A percentile compares a stretch with the other conserved stretches of the same genome.
These are phyloP conservation scores for Coniella lustricola DNA, from an alignment of 2,329 filamentous ascomycete species.

Conservation along the genomic window DNA sequence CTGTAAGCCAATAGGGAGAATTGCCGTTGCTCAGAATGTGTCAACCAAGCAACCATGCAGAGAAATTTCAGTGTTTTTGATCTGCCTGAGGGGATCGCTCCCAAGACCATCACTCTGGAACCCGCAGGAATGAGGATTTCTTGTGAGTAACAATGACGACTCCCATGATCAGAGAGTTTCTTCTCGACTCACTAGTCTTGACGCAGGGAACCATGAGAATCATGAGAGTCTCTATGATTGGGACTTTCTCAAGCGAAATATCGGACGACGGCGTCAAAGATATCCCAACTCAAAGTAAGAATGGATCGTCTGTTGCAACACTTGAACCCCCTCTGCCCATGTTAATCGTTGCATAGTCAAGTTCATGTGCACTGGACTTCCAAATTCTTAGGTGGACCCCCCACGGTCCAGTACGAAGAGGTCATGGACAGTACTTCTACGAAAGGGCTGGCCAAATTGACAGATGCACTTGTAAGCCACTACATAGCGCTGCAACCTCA, in stretches of 20 bases:
- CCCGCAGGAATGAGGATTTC: conserved; percentile 36
- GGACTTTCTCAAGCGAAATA: conserved; percentile 51
- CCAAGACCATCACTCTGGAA: conserved; percentile 25
- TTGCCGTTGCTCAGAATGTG: conserved; percentile 60
- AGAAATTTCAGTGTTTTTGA: conserved; percentile 61
- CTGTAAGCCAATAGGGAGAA: conserved; percentile 50
- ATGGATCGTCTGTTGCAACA: conserved; percentile 14
- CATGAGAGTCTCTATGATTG: conserved; percentile 64
- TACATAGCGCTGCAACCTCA: background rate
- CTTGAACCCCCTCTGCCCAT: background rate
- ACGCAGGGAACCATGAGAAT: conserved; percentile 55
- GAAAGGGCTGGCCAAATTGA: conserved; percentile 51
- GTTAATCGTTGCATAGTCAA: background rate
- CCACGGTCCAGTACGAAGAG: conserved; percentile 51
- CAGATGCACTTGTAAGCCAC: conserved; percentile 54
- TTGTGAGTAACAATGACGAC: conserved; percentile 34
- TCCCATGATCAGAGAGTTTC: background rate
- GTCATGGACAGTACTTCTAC: conserved; percentile 49
- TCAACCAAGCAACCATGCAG: conserved; percentile 65
- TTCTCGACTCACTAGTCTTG: conserved; percentile 15
- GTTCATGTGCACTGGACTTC: conserved; percentile 22
- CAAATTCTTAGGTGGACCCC: conserved; percentile 38
- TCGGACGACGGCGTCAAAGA: conserved; percentile 17
- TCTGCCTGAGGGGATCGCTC: conserved; percentile 40
- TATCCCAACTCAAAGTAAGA: conserved; percentile 27